Conservation (phyloP, 2,329 filamentous ascomycete species). For the Cladosporium colombiae region DNA sequence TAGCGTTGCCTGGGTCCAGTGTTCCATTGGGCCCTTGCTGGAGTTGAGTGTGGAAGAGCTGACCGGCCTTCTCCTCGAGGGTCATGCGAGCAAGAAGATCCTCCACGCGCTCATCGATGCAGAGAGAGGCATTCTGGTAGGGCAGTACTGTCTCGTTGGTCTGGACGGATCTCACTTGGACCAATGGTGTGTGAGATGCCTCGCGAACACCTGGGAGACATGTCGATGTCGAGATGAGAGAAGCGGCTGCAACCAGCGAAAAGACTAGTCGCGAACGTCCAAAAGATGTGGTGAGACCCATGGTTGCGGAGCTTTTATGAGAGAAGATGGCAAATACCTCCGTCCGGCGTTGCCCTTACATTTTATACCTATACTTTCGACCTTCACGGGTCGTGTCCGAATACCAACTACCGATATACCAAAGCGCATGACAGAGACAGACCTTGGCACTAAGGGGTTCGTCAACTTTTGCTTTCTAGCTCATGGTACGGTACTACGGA, state of each 20-base stretch:
- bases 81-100: slow-evolving; percentile 52
- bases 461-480: neutral
- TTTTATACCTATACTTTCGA: slow-evolving; percentile 10
- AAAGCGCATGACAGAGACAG: neutral
- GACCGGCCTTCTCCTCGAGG: slow-evolving; percentile 52
- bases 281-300: slow-evolving; percentile 11
- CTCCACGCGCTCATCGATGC: slow-evolving; percentile 50
- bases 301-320: neutral
- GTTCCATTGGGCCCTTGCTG: slow-evolving; percentile 39
- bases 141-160: slow-evolving; percentile 25
- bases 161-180: slow-evolving; percentile 1
- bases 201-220: slow-evolving; percentile 12
- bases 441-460: neutral
- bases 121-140: slow-evolving; percentile 42
- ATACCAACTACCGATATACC: slow-evolving; percentile 11
- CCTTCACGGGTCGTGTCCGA: neutral
- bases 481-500: neutral
- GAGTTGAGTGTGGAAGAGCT: slow-evolving; percentile 49
- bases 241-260: slow-evolving; percentile 9
- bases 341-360: neutral
- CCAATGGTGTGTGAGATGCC: neutral
- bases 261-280: slow-evolving; percentile 5
- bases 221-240: slow-evolving; percentile 8
- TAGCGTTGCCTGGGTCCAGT: slow-evolving; percentile 27
- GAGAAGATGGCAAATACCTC: neutral